These are phyloP conservation scores for Glonium stellatum DNA, from an alignment of 495 filamentous ascomycete genomes.

Conservation along the genomic window DNA sequence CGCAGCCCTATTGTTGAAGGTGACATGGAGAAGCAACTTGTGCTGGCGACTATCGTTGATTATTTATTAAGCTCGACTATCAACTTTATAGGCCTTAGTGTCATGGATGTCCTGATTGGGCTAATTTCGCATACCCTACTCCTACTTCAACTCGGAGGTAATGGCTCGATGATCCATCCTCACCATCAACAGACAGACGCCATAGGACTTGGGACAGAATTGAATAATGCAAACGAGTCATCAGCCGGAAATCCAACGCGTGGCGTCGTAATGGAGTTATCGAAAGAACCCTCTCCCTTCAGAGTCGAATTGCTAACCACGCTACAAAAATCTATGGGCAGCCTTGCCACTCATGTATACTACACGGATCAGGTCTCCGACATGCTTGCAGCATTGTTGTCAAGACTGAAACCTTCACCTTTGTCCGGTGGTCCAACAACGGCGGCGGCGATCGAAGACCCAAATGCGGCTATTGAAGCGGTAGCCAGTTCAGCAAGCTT, in stretches of 20 bases:
- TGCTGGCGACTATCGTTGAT: constrained; percentile 65
- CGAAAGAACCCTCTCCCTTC: constrained; percentile 39
- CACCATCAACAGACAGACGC: constrained; percentile 30
- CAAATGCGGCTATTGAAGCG: constrained; percentile 30
- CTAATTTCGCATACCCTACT: constrained; percentile 71
- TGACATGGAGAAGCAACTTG: constrained; percentile 59
- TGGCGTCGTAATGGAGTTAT: constrained; percentile 26
- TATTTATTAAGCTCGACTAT: constrained; percentile 78
- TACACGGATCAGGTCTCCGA: constrained; percentile 90
- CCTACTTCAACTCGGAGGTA: constrained; percentile 58
- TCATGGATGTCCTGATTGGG: constrained; percentile 83
- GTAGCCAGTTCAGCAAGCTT: constrained; percentile 41
- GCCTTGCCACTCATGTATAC: constrained; percentile 87
- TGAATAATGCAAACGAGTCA: not conserved
- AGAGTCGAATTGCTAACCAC: constrained; percentile 53
- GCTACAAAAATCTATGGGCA: constrained; percentile 69
- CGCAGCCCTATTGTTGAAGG: constrained; percentile 57
- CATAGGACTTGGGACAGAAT: constrained; percentile 13
- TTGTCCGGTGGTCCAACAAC: constrained; percentile 36
- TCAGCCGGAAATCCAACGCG: constrained; percentile 14
- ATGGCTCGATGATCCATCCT: constrained; percentile 38
- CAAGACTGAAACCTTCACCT: constrained; percentile 61
- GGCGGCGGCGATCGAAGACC: constrained; percentile 37
- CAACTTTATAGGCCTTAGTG: constrained; percentile 87
- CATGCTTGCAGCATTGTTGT: constrained; percentile 74